Evolutionary conservation across 768 basidiomycete species (phyloP), one percentile per base, ranked within the genome.

Genomic region (Trametes meyenii): DNA sequence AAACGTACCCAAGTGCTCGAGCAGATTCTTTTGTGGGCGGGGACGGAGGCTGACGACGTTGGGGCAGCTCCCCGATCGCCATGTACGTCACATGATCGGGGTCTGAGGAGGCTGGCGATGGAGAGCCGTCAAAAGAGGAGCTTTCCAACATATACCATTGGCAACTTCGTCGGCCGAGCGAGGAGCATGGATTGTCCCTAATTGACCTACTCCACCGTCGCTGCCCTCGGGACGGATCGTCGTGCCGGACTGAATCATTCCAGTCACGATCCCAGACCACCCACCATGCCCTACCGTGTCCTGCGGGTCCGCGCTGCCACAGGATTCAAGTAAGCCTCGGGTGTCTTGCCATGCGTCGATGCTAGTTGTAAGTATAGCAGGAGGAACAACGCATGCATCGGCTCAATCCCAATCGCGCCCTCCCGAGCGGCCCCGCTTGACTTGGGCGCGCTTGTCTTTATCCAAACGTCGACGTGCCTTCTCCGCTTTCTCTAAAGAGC

Each of bases 401-500:
- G 14, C 51, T 65, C 61, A 71, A 51, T 70, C 70, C 60, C 69
- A 69, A 36, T 53, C 62, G n/a, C 58, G 52, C 8, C 61, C 29
- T 10, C 64, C 66, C 44, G 58, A 55, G 23, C 76, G 69, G 26
- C 61, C 62, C 43, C 73, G 72, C 62, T 87, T 88, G 19, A 83
- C 73, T 2, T 76, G 73, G 65, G 84, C 85, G 57, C 82, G 75
- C 61, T 80, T 73, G 49, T 77, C 77, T 72, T 90, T 90, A 24
- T 83, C 80, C 46, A 68, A 65, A 54, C 79, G 78, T 21, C 83
- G 74, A 39, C 78, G 77, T 1, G 72, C 78, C 60, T 83, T 81
- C 5, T 82, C 82, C 1, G 75, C 79, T 61, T 76, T 76, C 53
- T 80, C 71, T 1, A 84, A 66, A 3, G 59, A 68, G 38, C 74